Evolutionary conservation across 306 rosid genomes (phyloP).

Genomic region (Ammopiptanthus mongolicus): DNA sequence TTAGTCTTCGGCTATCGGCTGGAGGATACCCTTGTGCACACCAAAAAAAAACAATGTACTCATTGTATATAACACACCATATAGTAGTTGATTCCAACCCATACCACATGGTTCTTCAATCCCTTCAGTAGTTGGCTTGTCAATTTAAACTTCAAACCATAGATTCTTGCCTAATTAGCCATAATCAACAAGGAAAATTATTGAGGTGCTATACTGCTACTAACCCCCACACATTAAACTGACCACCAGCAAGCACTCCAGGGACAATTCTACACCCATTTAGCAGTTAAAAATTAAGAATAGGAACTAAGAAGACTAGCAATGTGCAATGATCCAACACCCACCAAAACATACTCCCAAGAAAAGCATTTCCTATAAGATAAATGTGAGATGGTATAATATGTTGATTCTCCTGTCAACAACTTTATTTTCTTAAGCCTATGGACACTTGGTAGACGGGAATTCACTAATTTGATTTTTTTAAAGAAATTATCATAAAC

Average conservation of each 20-base stretch:
- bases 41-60: too few species aligned
- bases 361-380: background rate
- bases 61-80: background rate
- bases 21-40: too few species aligned
- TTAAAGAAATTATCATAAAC: too few species aligned
- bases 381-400: background rate
- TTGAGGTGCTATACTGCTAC: conserved; percentile 1
- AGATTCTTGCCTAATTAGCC: background rate
- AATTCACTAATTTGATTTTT: background rate
- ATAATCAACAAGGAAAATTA: background rate
- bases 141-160: conserved; percentile 3
- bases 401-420: background rate
- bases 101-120: conserved; percentile 1
- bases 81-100: background rate
- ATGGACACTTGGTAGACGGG: background rate
- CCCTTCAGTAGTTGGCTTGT: background rate
- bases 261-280: background rate
- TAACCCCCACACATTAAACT: background rate
- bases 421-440: background rate
- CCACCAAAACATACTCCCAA: conserved; percentile 8
- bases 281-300: background rate
- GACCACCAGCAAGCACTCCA: too few species aligned
- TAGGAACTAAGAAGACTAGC: background rate
- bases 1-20: too few species aligned
- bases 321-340: background rate